A percentile compares a stretch with the other conserved stretches of the same genome.
Conservation (phyloP, 129 eudicot genomes). For the Saposhnikovia divaricata region DNA sequence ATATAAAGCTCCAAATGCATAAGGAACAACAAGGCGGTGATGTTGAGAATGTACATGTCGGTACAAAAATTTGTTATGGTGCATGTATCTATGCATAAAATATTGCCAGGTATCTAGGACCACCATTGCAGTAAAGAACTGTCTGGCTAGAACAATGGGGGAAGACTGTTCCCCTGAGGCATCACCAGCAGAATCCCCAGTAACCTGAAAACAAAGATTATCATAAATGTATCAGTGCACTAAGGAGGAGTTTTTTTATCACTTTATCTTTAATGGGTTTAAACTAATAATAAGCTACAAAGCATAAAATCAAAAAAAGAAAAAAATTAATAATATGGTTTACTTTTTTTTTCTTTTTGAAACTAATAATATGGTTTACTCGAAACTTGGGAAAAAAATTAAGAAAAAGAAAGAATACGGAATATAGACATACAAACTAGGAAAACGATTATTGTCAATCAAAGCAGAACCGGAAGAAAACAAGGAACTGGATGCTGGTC, state of each 20-base stretch:
- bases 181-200: slow-evolving; percentile 40
- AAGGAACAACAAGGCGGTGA: slow-evolving; percentile 80
- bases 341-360: background rate
- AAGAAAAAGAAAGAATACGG: background rate
- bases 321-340: background rate
- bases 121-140: slow-evolving; percentile 65
- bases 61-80: slow-evolving; percentile 82
- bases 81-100: slow-evolving; percentile 90
- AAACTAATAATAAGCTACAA: background rate
- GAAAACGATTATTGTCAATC: background rate
- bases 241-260: background rate
- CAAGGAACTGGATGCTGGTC: background rate
- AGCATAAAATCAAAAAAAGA: background rate
- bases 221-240: slow-evolving; percentile 1
- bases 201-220: slow-evolving; percentile 30
- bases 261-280: background rate
- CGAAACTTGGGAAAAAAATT: background rate
- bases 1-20: slow-evolving; percentile 88
- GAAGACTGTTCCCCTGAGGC: slow-evolving; percentile 26
- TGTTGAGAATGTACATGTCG: slow-evolving; percentile 76
- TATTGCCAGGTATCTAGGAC: slow-evolving; percentile 81
- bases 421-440: background rate
- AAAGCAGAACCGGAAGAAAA: background rate
- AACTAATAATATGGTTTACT: background rate
- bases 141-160: slow-evolving; percentile 43